phyloP scores from a whole-genome alignment of 345 rosid species.

The Firmiana major region DNA sequence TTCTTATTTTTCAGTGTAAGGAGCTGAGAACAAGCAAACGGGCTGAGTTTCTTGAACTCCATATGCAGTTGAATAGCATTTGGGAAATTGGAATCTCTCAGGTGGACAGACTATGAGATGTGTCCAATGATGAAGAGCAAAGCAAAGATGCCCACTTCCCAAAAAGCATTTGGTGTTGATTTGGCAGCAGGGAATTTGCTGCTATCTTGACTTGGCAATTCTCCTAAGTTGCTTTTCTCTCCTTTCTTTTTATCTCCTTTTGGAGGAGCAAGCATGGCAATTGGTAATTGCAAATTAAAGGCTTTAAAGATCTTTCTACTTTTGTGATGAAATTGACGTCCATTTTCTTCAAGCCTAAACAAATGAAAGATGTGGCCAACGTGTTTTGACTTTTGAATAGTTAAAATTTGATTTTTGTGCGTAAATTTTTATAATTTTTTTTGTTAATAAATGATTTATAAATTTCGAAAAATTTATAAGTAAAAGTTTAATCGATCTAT shows the following conservation, averaged over 20 bases:
- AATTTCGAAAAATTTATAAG: too few species aligned
- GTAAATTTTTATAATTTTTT: too few species aligned
- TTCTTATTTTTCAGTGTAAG: not conserved
- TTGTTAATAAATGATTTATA: too few species aligned
- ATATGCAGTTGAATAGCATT: conserved; percentile 23
- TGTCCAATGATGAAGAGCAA: conserved; percentile 27
- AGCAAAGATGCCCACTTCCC: conserved; percentile 39
- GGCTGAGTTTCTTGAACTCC: not conserved
- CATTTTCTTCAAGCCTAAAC: too few species aligned
- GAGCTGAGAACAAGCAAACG: not conserved
- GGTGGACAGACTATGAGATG: conserved; percentile 9
- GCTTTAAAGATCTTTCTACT: too few species aligned
- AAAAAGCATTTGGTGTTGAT: conserved; percentile 22
- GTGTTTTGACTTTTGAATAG: too few species aligned
- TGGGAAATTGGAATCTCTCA: conserved; percentile 27
- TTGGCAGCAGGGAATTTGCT: conserved; percentile 17
- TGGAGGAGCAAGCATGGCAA: too few species aligned
- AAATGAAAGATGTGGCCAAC: too few species aligned
- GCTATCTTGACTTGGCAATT: conserved; percentile 21
- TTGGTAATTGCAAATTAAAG: too few species aligned
- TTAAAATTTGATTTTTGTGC: too few species aligned
- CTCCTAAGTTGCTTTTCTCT: conserved; percentile 5
- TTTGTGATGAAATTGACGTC: too few species aligned
- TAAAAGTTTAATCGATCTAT: too few species aligned
- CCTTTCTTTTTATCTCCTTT: not conserved